These are phyloP conservation scores for Alisma plantagoaquatica DNA, from an alignment of 106 monocot genomes.

Conservation along the genomic window DNA sequence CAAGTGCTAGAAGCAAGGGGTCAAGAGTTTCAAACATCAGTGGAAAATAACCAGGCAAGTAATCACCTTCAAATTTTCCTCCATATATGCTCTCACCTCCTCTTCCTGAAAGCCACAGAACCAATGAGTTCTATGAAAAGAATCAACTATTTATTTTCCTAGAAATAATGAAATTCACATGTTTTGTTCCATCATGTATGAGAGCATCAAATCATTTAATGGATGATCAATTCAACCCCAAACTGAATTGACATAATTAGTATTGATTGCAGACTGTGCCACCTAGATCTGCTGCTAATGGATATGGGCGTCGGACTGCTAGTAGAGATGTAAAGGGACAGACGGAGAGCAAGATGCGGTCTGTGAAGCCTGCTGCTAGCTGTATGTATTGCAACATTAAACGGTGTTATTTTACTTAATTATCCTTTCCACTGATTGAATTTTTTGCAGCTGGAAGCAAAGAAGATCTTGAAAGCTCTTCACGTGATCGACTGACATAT, in stretches of 20 bases:
- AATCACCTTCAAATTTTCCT: slow-evolving; percentile 79
- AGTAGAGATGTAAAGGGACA: slow-evolving; percentile 42
- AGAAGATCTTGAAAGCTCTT: slow-evolving; percentile 24
- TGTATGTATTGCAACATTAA: slow-evolving; percentile 9
- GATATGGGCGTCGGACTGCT: slow-evolving; percentile 33
- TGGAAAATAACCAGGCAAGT: background rate
- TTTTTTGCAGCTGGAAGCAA: slow-evolving; percentile 38
- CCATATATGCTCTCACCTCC: slow-evolving; percentile 98
- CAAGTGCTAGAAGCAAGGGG: background rate
- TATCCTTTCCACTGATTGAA: background rate
- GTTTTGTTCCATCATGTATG: no score
- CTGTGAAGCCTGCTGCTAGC: slow-evolving; percentile 29
- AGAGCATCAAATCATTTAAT: no score
- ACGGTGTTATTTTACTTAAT: background rate
- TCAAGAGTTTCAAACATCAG: background rate
- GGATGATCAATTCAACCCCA: no score
- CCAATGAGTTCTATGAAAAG: no score
- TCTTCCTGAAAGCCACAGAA: slow-evolving; percentile 46
- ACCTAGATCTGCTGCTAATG: slow-evolving; percentile 58
- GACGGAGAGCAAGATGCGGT: slow-evolving; percentile 33
- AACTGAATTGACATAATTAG: no score
- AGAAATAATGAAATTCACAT: no score
- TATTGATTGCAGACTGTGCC: slow-evolving; percentile 18
- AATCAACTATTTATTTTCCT: no score
- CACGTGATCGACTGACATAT: slow-evolving; percentile 74